A percentile compares a stretch with the other conserved stretches of the same genome.
phyloP scores from a whole-genome alignment of 139 green algal species.

The Chlorella vulgaris region DNA sequence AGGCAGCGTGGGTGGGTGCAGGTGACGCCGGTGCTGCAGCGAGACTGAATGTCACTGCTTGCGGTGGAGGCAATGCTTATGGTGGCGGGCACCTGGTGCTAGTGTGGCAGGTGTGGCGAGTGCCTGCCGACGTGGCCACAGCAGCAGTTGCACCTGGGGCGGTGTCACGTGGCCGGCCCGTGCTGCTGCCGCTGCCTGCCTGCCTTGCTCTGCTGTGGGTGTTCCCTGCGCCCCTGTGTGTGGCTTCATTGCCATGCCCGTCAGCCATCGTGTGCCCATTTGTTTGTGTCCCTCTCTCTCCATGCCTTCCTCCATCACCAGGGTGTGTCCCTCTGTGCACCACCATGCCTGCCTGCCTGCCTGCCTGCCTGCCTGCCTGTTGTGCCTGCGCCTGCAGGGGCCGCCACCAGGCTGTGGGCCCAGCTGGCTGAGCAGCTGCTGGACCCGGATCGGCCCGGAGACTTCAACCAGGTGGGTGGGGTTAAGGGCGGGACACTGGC shows the following conservation, averaged over 20 bases:
- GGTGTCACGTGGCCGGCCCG: no score
- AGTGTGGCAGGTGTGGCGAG: no score
- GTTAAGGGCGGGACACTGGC: not conserved
- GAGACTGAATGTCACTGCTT: no score
- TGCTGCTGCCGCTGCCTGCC: not conserved
- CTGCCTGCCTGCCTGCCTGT: not conserved
- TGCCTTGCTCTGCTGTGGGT: not conserved
- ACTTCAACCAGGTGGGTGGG: slow-evolving; percentile 88
- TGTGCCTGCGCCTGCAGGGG: not conserved
- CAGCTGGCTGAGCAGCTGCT: slow-evolving; percentile 69
- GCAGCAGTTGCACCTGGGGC: no score
- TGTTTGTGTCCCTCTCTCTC: not conserved
- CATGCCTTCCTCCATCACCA: not conserved
- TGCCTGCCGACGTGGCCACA: no score
- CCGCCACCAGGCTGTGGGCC: slow-evolving; percentile 38
- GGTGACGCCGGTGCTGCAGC: no score
- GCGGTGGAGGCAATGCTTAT: no score
- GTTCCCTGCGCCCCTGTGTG: no score
- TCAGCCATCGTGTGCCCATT: not conserved
- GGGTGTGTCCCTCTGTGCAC: not conserved
- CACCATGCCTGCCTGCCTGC: not conserved
- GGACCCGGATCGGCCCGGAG: slow-evolving; percentile 75
- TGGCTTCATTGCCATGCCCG: no score
- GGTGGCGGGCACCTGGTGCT: no score
- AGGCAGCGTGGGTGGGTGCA: not conserved